Percentiles rank a stretch among this genome's conserved stretches.
Conservation (phyloP, 2,329 filamentous ascomycete species). For the Penicillium capsulatum region DNA sequence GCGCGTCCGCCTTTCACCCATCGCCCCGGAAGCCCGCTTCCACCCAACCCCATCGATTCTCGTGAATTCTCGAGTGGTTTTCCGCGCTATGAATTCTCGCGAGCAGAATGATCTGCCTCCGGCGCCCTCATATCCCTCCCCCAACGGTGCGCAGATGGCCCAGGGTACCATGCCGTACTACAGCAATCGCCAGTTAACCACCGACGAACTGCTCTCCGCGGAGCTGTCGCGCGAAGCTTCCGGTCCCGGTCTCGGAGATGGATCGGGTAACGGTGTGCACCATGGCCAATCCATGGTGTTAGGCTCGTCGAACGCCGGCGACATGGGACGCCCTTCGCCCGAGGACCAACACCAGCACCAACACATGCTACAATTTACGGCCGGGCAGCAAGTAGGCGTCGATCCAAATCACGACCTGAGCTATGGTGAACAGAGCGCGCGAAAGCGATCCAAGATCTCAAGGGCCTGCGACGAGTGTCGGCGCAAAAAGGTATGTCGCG, state of each 20-base stretch:
- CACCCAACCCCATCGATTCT: slow-evolving; percentile 21
- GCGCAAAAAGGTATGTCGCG: slow-evolving; percentile 63
- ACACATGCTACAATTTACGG: slow-evolving; percentile 42
- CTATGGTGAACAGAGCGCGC: slow-evolving; percentile 59
- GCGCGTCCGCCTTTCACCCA: slow-evolving; percentile 26
- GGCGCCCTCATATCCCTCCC: slow-evolving; percentile 43
- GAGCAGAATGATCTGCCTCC: slow-evolving; percentile 44
- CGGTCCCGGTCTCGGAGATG: slow-evolving; percentile 41
- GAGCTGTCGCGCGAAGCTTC: slow-evolving; percentile 47
- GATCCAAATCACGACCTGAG: slow-evolving; percentile 47
- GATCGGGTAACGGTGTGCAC: slow-evolving; percentile 38
- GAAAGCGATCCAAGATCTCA: slow-evolving; percentile 81
- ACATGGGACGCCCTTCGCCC: slow-evolving; percentile 37
- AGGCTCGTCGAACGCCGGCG: slow-evolving; percentile 36
- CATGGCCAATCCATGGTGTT: slow-evolving; percentile 41
- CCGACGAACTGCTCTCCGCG: slow-evolving; percentile 47
- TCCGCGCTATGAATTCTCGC: slow-evolving; percentile 37
- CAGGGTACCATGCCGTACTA: slow-evolving; percentile 45
- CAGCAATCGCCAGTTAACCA: slow-evolving; percentile 42
- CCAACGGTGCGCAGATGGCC: slow-evolving; percentile 43
- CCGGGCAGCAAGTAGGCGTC: slow-evolving; percentile 43
- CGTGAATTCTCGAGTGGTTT: slow-evolving; percentile 10
- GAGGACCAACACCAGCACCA: slow-evolving; percentile 40
- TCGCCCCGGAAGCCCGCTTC: slow-evolving; percentile 34
- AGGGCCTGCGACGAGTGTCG: slow-evolving; percentile 85